Evolutionary conservation across 2,329 filamentous ascomycete genomes (phyloP), one percentile per base, ranked within the genome.

Genomic region (Curvularia sp.): DNA sequence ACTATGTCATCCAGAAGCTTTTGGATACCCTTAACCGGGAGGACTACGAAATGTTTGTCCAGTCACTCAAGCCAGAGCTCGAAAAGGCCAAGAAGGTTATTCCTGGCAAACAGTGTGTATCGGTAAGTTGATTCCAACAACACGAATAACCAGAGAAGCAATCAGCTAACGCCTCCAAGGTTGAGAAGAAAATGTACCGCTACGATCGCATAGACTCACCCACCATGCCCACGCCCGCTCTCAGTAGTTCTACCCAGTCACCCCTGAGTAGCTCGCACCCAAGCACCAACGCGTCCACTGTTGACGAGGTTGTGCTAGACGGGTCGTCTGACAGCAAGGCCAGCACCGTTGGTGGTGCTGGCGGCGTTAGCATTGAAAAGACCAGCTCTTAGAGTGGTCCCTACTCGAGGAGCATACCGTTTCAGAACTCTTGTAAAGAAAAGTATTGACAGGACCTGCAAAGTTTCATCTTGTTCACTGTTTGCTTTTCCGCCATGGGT

Each of bases 1-100:
- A 99, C 77, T 99, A 98, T 74, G 94, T 98, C 5, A 90, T 98
- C 61, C 94, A 97, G 80, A 96, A 93, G 80, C 83, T 97, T 5
- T 81, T 96, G 38, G 80, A 82, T 49, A 80, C 75, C 0, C 72
- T 82, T 1, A 65, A 63, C 21, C 65, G 70, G 5, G 60, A 73
- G 12, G 80, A 82, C 57, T 82, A 79, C 61, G 57, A 71, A n/a
- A 61, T 69, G 34, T 80, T 83, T 52, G 64, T 79, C 13, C 74
- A 76, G 0, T 53, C 74, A 10, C 70, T 83, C 3, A 78, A 79
- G 53, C 79, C 80, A 10, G 80, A 82, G 55, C 75, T 83, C 43
- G 70, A 70, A 27, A 79, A 78, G 55, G 80, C 79, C 15, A 82
- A 80, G 68, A 74, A 73, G 51, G 58, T 67, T 49, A 71, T 74